phyloP scores from a whole-genome alignment of 23 red algal genomes.

The Gracilaria vermiculophylla region DNA sequence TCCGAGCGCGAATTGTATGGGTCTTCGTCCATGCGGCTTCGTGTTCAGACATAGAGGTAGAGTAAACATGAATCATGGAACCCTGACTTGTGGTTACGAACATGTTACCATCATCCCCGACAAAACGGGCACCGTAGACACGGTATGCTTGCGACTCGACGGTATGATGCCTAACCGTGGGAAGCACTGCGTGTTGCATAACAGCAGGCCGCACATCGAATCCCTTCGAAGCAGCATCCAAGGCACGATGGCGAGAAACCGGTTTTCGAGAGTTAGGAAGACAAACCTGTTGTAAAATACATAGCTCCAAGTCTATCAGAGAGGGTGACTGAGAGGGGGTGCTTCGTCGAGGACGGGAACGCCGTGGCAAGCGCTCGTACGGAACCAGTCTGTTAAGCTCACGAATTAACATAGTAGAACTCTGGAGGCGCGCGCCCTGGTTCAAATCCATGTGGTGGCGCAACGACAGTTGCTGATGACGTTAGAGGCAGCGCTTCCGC shows the following conservation, averaged over 20 bases:
- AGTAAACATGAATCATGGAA: slow-evolving; percentile 39
- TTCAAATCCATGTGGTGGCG: slow-evolving; percentile 2
- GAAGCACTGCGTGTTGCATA: slow-evolving; percentile 2
- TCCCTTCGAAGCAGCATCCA: slow-evolving; percentile 33
- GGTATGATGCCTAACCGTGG: slow-evolving; percentile 2
- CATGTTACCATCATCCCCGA: neutral
- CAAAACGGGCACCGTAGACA: slow-evolving; percentile 47
- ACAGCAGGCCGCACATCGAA: neutral
- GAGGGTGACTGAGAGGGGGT: slow-evolving; percentile 2
- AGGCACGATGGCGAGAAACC: slow-evolving; percentile 2
- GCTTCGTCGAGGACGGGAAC: neutral
- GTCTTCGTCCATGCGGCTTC: slow-evolving; percentile 24
- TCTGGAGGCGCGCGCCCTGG: neutral
- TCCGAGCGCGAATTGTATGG: slow-evolving; percentile 12
- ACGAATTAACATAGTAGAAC: slow-evolving; percentile 35
- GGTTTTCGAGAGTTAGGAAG: neutral
- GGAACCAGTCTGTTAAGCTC: slow-evolving; percentile 24
- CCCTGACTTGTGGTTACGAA: slow-evolving; percentile 59
- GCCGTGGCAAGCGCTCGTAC: neutral
- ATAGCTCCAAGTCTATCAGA: slow-evolving; percentile 2
- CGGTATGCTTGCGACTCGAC: slow-evolving; percentile 22
- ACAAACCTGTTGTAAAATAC: neutral
- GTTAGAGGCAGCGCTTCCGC: neutral
- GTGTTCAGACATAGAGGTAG: slow-evolving; percentile 48
- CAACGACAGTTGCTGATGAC: neutral